Conservation (phyloP, 768 basidiomycete species). For the Kwoniella botswanensis region DNA sequence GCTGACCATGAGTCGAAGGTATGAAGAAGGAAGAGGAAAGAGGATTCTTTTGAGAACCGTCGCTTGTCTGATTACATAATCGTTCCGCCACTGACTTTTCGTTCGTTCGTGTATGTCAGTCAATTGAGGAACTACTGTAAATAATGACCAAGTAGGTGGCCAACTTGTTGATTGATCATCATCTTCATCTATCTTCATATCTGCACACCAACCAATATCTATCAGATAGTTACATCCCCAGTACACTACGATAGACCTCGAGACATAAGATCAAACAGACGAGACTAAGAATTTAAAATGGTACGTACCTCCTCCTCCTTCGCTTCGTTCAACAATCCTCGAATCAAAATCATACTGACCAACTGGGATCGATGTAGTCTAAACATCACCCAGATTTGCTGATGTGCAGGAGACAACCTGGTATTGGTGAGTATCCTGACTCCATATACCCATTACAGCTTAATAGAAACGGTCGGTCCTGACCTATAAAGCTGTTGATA, state of each 20-base stretch:
- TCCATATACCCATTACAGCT: neutral
- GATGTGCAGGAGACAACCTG: constrained; percentile 97
- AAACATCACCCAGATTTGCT: constrained; percentile 98
- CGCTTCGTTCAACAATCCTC: neutral
- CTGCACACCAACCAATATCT: too few species aligned
- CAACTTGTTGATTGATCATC: neutral
- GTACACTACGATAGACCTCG: too few species aligned
- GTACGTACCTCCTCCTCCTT: neutral
- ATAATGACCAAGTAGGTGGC: neutral
- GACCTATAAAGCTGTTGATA: neutral
- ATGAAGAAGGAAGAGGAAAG: too few species aligned
- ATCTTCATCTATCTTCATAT: neutral
- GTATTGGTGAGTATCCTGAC: constrained; percentile 73
- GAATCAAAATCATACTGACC: neutral
- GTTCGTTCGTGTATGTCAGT: neutral
- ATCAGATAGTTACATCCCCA: too few species aligned
- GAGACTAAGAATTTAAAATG: neutral
- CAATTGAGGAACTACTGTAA: neutral
- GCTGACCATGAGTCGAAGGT: too few species aligned
- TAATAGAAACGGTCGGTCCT: neutral
- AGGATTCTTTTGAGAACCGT: too few species aligned
- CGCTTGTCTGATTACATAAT: constrained; percentile 3
- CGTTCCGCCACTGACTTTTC: constrained; percentile 5
- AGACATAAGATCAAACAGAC: too few species aligned
- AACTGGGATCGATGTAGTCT: constrained; percentile 61